Base-by-base conservation (phyloP, 345 rosid genomes). In the Pelargonium nanum region DNA sequence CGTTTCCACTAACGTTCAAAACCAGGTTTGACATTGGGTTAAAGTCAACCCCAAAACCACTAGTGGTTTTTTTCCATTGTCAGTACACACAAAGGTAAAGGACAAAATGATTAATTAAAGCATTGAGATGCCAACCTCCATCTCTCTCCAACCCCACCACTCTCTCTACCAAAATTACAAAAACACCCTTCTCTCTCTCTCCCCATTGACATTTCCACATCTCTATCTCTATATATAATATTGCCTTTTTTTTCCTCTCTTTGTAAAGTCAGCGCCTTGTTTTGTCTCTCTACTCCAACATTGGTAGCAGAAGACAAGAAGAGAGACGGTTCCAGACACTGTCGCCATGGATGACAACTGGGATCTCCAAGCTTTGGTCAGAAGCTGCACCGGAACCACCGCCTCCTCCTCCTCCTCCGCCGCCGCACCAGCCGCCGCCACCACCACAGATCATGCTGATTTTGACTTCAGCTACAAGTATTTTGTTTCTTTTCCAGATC, bases 301-400 rank as follows among this genome's bases (percentile, higher is more conserved):
- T 20, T 4, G 24, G 58, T 54, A n/a, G 23, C 45, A 32, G 58
- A 63, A 20, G 17, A 28, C 40, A 62, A 24, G 8, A 6, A 32
- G 56, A 22, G 22, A 22, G 23, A 48, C 21, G 19, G 17, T 32
- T 48, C 16, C 5, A 34, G 45, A 34, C 12, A 34, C 45, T 34
- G 4, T 9, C 15, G 34, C 58, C 53, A 70, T 70, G 74, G 74
- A 65, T 44, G 65, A 26, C n/a, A 69, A 70, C 68, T 92, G 98
- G 98, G 97, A 92, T 83, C 91, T 92, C 65, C 83, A 82, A 61
- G 98, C 98, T 58, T 95, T 92, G 72, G 97, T 92, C 45, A 77
- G 96, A 74, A 82, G 96, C 30, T 85, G 89, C 71, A 59, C 77
- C 74, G 28, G 75, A 60, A 25, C 72, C 6, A 24, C 82, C 64